A percentile compares a stretch with the other conserved stretches of the same genome.
These are phyloP conservation scores for Puccinia coronata DNA, from an alignment of 1,284 basidiomycete genomes.

Conservation along the genomic window DNA sequence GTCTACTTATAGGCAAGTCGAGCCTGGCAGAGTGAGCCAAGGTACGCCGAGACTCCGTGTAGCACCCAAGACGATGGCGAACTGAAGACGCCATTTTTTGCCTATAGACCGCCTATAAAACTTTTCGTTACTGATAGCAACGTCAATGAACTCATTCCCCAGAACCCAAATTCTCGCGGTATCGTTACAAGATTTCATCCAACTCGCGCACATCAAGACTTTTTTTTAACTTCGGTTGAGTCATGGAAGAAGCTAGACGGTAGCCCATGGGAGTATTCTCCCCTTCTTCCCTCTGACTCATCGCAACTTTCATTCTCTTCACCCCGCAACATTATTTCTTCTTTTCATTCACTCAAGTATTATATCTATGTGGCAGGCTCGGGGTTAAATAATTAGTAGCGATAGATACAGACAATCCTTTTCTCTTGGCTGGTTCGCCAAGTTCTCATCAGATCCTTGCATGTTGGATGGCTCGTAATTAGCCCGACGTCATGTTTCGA, in stretches of 20 bases:
- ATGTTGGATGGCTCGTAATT: too few relatives aligned
- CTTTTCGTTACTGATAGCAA: background rate
- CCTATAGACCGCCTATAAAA: background rate
- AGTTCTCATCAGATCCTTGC: too few relatives aligned
- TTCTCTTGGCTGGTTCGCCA: too few relatives aligned
- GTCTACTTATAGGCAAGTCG: conserved; percentile 2
- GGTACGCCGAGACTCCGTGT: background rate
- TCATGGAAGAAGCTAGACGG: background rate
- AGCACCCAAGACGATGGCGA: background rate
- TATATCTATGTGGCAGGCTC: too few relatives aligned
- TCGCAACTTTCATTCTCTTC: too few relatives aligned
- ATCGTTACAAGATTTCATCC: background rate
- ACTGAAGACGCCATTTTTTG: background rate
- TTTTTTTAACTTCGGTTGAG: background rate
- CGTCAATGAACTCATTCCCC: background rate
- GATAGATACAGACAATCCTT: too few relatives aligned
- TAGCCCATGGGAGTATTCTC: background rate
- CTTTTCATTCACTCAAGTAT: too few relatives aligned
- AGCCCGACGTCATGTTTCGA: too few relatives aligned
- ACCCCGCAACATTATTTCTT: too few relatives aligned
- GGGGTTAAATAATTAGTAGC: too few relatives aligned
- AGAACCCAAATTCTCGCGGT: background rate
- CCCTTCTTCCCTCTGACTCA: too few relatives aligned
- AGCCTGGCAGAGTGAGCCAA: background rate
- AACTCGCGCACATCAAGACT: background rate